Conservation (phyloP, 2,329 filamentous ascomycete species). For the Aspergillus sp. region DNA sequence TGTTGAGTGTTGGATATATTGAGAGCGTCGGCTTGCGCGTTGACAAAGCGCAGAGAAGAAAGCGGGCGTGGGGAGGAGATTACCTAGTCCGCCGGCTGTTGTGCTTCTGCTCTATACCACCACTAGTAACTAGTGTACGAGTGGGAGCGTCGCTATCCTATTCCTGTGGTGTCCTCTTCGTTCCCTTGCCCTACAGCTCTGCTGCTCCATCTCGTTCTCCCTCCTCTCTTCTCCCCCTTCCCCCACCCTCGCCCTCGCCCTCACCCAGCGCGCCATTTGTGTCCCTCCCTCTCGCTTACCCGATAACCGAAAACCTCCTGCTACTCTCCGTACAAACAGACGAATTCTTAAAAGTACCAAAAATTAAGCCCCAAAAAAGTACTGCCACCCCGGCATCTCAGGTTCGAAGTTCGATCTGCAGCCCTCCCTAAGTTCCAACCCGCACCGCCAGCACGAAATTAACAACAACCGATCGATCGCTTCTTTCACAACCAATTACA, state of each 20-base stretch:
- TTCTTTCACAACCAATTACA: slow-evolving; percentile 20
- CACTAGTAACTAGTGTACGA: neutral
- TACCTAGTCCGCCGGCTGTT: neutral
- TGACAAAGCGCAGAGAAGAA: neutral
- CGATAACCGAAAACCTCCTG: slow-evolving; percentile 11
- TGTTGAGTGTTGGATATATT: neutral
- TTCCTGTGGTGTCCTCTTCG: neutral
- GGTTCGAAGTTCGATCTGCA: slow-evolving; percentile 17
- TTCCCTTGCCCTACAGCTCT: neutral
- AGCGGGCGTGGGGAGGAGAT: neutral
- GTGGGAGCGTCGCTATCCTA: neutral
- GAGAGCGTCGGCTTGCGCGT: neutral
- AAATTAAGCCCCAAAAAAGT: slow-evolving; percentile 10
- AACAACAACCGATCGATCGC: slow-evolving; percentile 13
- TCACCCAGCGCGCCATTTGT: slow-evolving; percentile 1
- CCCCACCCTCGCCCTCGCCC: slow-evolving; percentile 12
- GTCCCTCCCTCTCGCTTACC: slow-evolving; percentile 10
- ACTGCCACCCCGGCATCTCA: slow-evolving; percentile 12
- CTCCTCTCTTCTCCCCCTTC: slow-evolving; percentile 9
- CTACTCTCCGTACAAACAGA: slow-evolving; percentile 11
- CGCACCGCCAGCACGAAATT: slow-evolving; percentile 11
- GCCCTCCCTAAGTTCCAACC: slow-evolving; percentile 7
- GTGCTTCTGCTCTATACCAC: neutral
- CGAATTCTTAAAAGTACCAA: slow-evolving; percentile 16
- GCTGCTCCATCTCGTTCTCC: slow-evolving; percentile 3